These are phyloP conservation scores for Fagopyrum homotropicum DNA, from an alignment of 148 eudicot species.

Conservation along the genomic window DNA sequence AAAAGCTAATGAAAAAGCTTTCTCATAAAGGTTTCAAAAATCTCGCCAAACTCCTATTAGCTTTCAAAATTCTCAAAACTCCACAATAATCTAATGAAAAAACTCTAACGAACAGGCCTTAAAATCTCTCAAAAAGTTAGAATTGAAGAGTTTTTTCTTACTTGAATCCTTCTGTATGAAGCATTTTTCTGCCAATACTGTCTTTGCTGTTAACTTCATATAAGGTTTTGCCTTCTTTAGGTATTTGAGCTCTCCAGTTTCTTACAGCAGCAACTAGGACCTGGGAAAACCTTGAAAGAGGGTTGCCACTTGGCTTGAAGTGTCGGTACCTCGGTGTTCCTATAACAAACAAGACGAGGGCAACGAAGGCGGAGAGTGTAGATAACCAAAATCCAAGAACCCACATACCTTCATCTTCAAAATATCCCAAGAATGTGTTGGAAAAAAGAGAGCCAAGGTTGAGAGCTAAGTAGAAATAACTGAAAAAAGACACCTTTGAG, in stretches of 20 bases:
- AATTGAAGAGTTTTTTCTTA: constrained; percentile 21
- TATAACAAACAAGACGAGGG: constrained; percentile 50
- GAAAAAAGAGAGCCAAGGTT: constrained; percentile 79
- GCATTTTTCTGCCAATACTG: constrained; percentile 42
- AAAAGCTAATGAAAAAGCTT: no score
- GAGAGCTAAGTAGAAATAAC: constrained; percentile 77
- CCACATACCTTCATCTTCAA: constrained; percentile 84
- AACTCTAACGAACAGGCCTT: not conserved
- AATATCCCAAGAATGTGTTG: constrained; percentile 63
- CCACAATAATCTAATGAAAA: no score
- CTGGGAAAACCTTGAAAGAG: constrained; percentile 67
- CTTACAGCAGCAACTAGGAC: constrained; percentile 66
- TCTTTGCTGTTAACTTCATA: constrained; percentile 40
- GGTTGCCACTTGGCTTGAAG: constrained; percentile 78
- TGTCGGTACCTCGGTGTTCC: constrained; percentile 70
- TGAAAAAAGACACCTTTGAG: constrained; percentile 80
- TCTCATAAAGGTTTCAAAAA: no score
- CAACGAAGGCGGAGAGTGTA: constrained; percentile 59
- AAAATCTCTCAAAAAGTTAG: not conserved
- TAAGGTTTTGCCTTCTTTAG: constrained; percentile 28
- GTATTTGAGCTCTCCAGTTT: constrained; percentile 41
- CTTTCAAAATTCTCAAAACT: no score
- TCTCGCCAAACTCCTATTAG: no score
- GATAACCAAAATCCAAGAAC: constrained; percentile 84
- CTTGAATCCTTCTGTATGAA: constrained; percentile 73